These are phyloP conservation scores for Phycomyces blakesleeanus DNA, from an alignment of 192 early-diverging fungal species.

Conservation along the genomic window DNA sequence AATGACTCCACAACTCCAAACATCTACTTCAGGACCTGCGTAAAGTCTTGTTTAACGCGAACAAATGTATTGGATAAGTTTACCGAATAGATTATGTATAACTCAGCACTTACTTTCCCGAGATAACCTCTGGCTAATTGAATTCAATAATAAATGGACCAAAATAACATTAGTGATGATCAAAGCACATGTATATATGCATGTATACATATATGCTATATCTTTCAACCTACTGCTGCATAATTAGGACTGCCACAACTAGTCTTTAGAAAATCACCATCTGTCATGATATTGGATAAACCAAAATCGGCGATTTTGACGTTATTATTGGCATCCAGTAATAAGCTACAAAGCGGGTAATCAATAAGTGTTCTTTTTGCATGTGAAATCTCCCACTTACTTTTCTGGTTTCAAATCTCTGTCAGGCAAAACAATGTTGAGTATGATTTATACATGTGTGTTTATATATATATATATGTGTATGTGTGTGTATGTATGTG, in stretches of 20 bases:
- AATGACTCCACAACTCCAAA: slow-evolving; percentile 93
- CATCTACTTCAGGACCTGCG: slow-evolving; percentile 92
- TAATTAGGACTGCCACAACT: slow-evolving; percentile 86
- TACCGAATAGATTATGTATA: not conserved
- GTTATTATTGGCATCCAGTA: slow-evolving; percentile 87
- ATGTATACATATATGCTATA: not conserved
- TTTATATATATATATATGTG: not conserved
- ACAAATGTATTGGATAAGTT: not conserved
- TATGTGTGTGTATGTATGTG: too few species aligned
- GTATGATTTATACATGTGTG: not conserved
- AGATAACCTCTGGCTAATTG: slow-evolving; percentile 70
- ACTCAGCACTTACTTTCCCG: slow-evolving; percentile 72
- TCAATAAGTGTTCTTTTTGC: not conserved
- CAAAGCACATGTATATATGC: not conserved
- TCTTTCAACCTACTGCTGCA: slow-evolving; percentile 52
- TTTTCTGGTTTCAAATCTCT: slow-evolving; percentile 84
- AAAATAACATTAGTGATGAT: too few species aligned
- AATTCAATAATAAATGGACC: not conserved
- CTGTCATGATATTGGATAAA: slow-evolving; percentile 87
- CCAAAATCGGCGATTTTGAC: slow-evolving; percentile 99
- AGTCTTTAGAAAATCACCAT: slow-evolving; percentile 83
- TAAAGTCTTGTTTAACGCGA: slow-evolving; percentile 51
- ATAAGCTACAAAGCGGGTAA: slow-evolving; percentile 44
- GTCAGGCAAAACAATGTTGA: slow-evolving; percentile 10
- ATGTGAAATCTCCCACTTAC: slow-evolving; percentile 21